phyloP scores from a whole-genome alignment of 371 early-diverging fungal species.

The Rhizopus delemar region DNA sequence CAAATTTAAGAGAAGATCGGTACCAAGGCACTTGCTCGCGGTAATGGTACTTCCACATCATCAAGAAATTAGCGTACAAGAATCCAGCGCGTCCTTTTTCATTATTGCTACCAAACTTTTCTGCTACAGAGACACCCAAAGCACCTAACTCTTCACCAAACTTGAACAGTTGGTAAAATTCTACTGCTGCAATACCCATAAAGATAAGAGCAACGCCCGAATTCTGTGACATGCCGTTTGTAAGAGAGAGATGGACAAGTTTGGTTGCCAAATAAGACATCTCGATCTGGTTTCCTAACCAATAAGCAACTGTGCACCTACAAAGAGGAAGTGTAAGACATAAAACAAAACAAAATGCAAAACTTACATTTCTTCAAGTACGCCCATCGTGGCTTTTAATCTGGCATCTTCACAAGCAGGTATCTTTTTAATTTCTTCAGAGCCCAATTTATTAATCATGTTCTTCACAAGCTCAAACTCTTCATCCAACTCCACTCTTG shows the following conservation, averaged over 20 bases:
- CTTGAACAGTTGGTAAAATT: slow-evolving; percentile 22
- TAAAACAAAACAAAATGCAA: neutral
- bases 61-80: slow-evolving; percentile 35
- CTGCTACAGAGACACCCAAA: slow-evolving; percentile 29
- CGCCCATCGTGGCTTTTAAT: slow-evolving; percentile 28
- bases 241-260: slow-evolving; percentile 32
- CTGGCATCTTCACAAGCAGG: slow-evolving; percentile 26
- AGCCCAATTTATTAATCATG: slow-evolving; percentile 20
- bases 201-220: slow-evolving; percentile 36
- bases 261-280: slow-evolving; percentile 42
- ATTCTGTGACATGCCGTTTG: slow-evolving; percentile 25
- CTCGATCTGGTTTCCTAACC: slow-evolving; percentile 38
- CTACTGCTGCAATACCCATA: slow-evolving; percentile 32
- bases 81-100: slow-evolving; percentile 43
- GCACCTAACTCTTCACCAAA: slow-evolving; percentile 43
- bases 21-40: slow-evolving; percentile 26
- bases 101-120: slow-evolving; percentile 30
- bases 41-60: slow-evolving; percentile 41
- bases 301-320: slow-evolving; percentile 40
- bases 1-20: slow-evolving; percentile 14
- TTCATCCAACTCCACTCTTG: slow-evolving; percentile 18
- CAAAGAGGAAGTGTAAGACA: neutral
- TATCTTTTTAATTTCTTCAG: slow-evolving; percentile 20
- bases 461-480: slow-evolving; percentile 20
- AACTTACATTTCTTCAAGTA: slow-evolving; percentile 45